phyloP scores from a whole-genome alignment of 2,329 filamentous ascomycete genomes.

The Neophaeococcomyces mojaviensis region DNA sequence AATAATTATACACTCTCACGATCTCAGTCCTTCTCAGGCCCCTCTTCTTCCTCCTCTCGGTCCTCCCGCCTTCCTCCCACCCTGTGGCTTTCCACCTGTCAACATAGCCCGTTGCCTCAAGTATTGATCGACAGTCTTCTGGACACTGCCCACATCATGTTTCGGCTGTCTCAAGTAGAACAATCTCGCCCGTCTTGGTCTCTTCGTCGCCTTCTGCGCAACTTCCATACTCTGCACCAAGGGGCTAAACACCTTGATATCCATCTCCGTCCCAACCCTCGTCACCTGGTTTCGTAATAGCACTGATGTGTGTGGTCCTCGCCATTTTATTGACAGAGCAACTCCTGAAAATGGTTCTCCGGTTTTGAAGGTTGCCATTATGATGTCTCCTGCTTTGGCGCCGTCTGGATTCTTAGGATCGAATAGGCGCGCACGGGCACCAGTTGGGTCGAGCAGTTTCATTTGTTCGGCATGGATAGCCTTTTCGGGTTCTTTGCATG shows the following conservation, averaged over 20 bases:
- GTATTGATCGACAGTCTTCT: conserved; percentile 66
- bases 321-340: conserved; percentile 74
- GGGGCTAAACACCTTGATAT: conserved; percentile 90
- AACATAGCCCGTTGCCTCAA: conserved; percentile 46
- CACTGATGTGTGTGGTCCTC: conserved; percentile 84
- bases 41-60: conserved; percentile 22
- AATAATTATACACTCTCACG: not conserved
- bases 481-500: conserved; percentile 56
- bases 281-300: conserved; percentile 80
- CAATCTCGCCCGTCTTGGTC: conserved; percentile 76
- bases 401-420: conserved; percentile 64
- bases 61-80: conserved; percentile 15
- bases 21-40: conserved; percentile 10
- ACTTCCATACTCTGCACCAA: conserved; percentile 87
- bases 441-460: conserved; percentile 70
- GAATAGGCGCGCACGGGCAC: conserved; percentile 75
- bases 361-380: conserved; percentile 77
- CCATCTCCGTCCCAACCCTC: conserved; percentile 88
- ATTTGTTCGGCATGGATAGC: conserved; percentile 63
- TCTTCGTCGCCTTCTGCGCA: conserved; percentile 76
- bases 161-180: conserved; percentile 81
- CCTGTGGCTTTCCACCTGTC: conserved; percentile 24
- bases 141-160: conserved; percentile 81
- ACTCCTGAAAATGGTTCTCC: conserved; percentile 87
- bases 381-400: conserved; percentile 78